Base-by-base conservation (phyloP, 352 stramenopile genomes). In the Phytopythium litorale region DNA sequence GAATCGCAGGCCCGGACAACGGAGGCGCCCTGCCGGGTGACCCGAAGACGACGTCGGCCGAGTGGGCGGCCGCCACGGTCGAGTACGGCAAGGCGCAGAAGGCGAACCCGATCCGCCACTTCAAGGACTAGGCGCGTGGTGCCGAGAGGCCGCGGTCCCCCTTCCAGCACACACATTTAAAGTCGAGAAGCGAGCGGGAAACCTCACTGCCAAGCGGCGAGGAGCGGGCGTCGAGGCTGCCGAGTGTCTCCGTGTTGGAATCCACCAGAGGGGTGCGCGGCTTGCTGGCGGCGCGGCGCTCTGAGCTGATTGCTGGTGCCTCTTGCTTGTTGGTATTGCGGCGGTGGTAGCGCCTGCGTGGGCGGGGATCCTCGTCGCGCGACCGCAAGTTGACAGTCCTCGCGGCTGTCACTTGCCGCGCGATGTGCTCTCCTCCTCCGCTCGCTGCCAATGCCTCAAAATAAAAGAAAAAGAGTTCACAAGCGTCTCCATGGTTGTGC, bases 11-110 rank as follows among this genome's bases (percentile, higher is more conserved):
- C 59, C 71, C 74, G 46, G 82, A 92, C 72, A 64, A 80, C 37
- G 84, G 84, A 38, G 84, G 84, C 33, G 69, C 62, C 23, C 38
- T 70, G 42, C 76, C 72, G 25, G 79, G 81, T 19, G 63, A 69
- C 62, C 84, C 84, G 51, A 83, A 83, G 67, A 94, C 84, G 33
- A 94, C 76, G 32, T 88, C 81, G 45, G 65, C 73, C n/a, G 84
- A 92, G 69, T 94, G 84, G 84, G 60, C 77, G 66, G 82, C 72
- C 16, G 84, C 84, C 19, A 88, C 82, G 54, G 73, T 89, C 53
- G 84, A 90, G 71, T 92, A 90, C 76, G 78, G 48, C 69, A 81
- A 83, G 65, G 80, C 78, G 58, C 82, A 94, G 71, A 92, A 94
- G 67, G 83, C 81, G 69, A 90, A 94, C 71, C 84, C 84, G 52